These are phyloP conservation scores for Lachancea kluyveri DNA, from an alignment of 805 yeast species.

Conservation along the genomic window DNA sequence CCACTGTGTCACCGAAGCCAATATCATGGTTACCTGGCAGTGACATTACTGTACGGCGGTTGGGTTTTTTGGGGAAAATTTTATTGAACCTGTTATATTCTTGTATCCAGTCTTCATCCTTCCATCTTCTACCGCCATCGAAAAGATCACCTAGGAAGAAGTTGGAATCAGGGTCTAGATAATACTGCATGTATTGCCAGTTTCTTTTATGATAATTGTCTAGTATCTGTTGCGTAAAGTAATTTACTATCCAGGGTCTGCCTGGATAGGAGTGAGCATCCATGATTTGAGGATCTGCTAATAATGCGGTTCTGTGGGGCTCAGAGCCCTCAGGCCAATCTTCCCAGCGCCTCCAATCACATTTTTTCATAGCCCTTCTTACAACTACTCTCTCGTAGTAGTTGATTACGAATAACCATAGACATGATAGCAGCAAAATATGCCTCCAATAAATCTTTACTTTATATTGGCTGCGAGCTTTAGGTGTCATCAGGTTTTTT, in stretches of 20 bases:
- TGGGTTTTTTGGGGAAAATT: conserved; percentile 56
- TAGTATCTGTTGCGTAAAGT: conserved; percentile 52
- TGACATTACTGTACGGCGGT: conserved; percentile 38
- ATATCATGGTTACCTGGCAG: conserved; percentile 95
- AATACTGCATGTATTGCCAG: conserved; percentile 50
- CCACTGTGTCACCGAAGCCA: conserved; percentile 78
- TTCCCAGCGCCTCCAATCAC: conserved; percentile 69
- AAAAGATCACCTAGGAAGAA: conserved; percentile 86
- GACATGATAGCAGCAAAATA: conserved; percentile 19
- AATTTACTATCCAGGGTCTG: conserved; percentile 44
- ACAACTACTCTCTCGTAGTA: conserved; percentile 52
- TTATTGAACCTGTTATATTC: conserved; percentile 65
- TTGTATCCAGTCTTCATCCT: conserved; percentile 56
- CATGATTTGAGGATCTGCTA: conserved; percentile 94
- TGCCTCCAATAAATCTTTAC: conserved; percentile 20
- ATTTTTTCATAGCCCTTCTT: conserved; percentile 36
- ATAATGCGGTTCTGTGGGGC: conserved; percentile 50
- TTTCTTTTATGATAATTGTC: conserved; percentile 81
- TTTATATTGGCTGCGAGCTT: conserved; percentile 12
- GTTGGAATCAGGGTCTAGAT: conserved; percentile 66
- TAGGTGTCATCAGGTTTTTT: no score
- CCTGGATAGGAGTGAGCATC: conserved; percentile 85
- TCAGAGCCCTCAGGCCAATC: conserved; percentile 37
- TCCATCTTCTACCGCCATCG: conserved; percentile 93
- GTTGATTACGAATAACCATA: conserved; percentile 43